Evolutionary conservation across 2,329 filamentous ascomycete genomes (phyloP), one percentile per base, ranked within the genome.

Genomic region (Sporothrix humicola): DNA sequence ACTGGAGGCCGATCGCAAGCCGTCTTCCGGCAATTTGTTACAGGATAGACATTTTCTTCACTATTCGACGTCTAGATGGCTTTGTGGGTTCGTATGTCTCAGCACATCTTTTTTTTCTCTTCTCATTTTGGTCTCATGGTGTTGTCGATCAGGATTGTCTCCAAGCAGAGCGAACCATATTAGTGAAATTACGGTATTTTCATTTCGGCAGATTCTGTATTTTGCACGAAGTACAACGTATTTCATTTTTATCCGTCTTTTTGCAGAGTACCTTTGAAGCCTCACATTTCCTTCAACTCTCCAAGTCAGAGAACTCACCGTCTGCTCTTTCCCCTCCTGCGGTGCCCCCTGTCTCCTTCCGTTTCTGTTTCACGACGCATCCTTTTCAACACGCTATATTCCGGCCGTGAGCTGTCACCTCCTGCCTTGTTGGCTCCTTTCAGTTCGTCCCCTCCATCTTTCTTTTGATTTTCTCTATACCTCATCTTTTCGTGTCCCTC

Each of bases 111-210:
- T 15, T 15, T 66, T 26, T 15, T 15, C 13, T 44, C 2, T 48
- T 66, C 42, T 26, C 42, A 4, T 48, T 26, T 17, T 26, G 61
- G 61, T 66, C 61, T 66, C 42, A 48, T 66, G 20, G 42, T 20
- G 13, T 37, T 66, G 61, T 66, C 61, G 61, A 66, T 48, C 61
- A 48, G 61, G 61, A 26, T 65, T 46, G n/a, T 46, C 61, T 65
- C 7, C 31, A 37, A 37, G 31, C 31, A n/a, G 61, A 66, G 61
- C 61, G 61, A 23, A 26, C 42, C 61, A 44, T 66, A 48, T 26
- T 66, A 6, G 42, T 66, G 42, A 66, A 26, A 66, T 66, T 66
- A 20, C 20, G 61, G 61, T 46, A 15, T 12, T 13, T n/a, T 52
- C 7, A 9, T 66, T 66, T 20, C 13, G 42, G 42, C 17, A 46